A percentile compares a stretch with the other conserved stretches of the same genome.
Evolutionary conservation across 2,329 filamentous ascomycete genomes (phyloP).

Genomic region (Arthrobotrys megalospora): DNA sequence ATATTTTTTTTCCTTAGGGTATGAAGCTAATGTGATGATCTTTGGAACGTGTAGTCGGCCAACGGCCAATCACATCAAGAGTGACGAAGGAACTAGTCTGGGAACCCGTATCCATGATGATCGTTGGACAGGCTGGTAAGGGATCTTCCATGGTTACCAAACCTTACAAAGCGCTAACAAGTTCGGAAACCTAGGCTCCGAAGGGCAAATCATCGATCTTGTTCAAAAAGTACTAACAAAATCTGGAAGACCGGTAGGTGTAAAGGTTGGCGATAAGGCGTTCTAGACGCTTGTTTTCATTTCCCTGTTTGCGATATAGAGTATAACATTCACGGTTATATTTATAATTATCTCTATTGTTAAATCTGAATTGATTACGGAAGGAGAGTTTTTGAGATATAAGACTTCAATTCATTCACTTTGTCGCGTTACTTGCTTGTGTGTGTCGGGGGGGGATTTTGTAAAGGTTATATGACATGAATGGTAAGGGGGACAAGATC

Average conservation of each 20-base stretch:
- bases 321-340: not conserved
- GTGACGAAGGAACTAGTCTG: conserved; percentile 37
- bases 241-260: conserved; percentile 12
- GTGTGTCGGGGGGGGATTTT: conserved; percentile 21
- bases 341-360: no score
- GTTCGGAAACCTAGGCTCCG: conserved; percentile 20
- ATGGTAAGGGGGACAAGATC: conserved; percentile 32
- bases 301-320: not conserved
- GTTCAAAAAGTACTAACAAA: conserved; percentile 22
- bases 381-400: conserved; percentile 7
- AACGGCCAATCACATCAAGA: conserved; percentile 28
- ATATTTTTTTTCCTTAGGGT: not conserved
- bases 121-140: conserved; percentile 43
- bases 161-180: not conserved
- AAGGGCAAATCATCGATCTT: conserved; percentile 36
- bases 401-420: conserved; percentile 60
- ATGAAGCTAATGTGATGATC: not conserved
- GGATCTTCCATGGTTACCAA: not conserved
- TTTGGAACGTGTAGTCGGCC: conserved; percentile 23
- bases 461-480: conserved; percentile 59
- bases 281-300: conserved; percentile 19
- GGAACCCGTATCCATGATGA: conserved; percentile 54
- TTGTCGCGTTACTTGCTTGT: conserved; percentile 60
- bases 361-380: no score
- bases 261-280: conserved; percentile 35